Evolutionary conservation across 306 rosid species (phyloP), one percentile per base, ranked within the genome.

Genomic region (Medicago ruthenica): DNA sequence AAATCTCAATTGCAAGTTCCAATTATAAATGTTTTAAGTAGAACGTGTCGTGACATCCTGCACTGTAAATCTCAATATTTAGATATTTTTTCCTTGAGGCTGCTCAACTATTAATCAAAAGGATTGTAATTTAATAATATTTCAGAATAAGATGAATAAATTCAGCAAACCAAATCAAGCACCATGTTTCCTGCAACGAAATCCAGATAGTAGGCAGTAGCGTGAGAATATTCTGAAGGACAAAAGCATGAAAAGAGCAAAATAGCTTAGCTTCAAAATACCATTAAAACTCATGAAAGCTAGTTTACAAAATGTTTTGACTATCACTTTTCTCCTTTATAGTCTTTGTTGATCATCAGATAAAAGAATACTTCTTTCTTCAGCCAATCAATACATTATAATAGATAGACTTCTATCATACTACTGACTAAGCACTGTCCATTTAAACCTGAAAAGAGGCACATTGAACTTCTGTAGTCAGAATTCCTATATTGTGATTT

Each of bases 391-490:
- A 36, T 81, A 57, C 79, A 59, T 34, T 59, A 39, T 12, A 53
- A 45, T 57, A 65, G 64, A 69, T 48, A 69, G 16, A 67, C 31
- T 42, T 53, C 77, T 70, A 75, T 16, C 16, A 48, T 36, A 58
- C 69, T 42, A 75, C 34, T 53, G 61, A 69, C 58, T 41, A 69
- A 12, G 76, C 37, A 22, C 18, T 2, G 64, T 41, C 65, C 17
- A 41, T 62, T 44, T 45, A 40, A 72, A 72, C 83, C 63, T 34
- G 21, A 62, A 50, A 37, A 36, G 48, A 63, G 51, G 83, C 42
- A 71, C 71, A 68, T 31, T 72, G 72, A 72, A 34, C 22, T 68
- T 60, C 76, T 18, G 73, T 36, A 60, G 60, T 73, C 79, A 11
- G 61, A 71, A 70, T 76, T 71, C 77, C 71, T 66, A 62, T 44